Evolutionary conservation across 371 early-diverging fungal species (phyloP), one percentile per base, ranked within the genome.

Genomic region (Umbelopsis sp.): DNA sequence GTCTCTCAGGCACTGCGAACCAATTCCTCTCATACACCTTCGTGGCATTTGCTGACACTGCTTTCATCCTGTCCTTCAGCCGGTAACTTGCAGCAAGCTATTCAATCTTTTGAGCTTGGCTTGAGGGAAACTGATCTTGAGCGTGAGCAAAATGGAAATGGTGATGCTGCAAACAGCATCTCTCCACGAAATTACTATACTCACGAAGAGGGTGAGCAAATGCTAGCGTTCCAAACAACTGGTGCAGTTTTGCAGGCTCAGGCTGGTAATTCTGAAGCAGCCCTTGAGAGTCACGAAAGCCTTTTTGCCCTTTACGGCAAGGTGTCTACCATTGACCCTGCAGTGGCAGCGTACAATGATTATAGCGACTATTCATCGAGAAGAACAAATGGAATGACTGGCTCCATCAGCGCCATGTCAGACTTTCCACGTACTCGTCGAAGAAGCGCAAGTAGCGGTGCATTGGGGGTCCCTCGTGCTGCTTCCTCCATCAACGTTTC

Each of bases 1-100:
- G 78, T 92, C 12, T 91, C 87, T 57, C 78, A 86, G 44, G 87
- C 93, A 1, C 71, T 96, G 44, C 79, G 79, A 48, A 63, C 87
- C 24, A 86, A 94, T 44, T 74, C 92, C 0, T 68, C 76, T 1
- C 84, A 90, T 65, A 78, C 92, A 37, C 84, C 91, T 6, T 90
- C 94, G 1, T 97, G 96, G 95, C 94, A 97, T 74, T 80, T 97
- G 25, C 75, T 97, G 18, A 92, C 89, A 0, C 81, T 96, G 50
- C 74, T 94, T 20, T 77, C 92, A 18, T 90, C 93, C 3, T 87
- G 90, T n/a, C 80, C 81, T 12, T 65, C 51, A 6, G 82, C 78
- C 52, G 70, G 72, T 8, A 78, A 79, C 45, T 64, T 76, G 53
- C 50, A 53, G 11, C 78, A 88, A 64, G 96, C 94, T 0, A 72